Evolutionary conservation across 2,329 filamentous ascomycete species (phyloP), one percentile per base, ranked within the genome.

Genomic region (Xylaria sp.): DNA sequence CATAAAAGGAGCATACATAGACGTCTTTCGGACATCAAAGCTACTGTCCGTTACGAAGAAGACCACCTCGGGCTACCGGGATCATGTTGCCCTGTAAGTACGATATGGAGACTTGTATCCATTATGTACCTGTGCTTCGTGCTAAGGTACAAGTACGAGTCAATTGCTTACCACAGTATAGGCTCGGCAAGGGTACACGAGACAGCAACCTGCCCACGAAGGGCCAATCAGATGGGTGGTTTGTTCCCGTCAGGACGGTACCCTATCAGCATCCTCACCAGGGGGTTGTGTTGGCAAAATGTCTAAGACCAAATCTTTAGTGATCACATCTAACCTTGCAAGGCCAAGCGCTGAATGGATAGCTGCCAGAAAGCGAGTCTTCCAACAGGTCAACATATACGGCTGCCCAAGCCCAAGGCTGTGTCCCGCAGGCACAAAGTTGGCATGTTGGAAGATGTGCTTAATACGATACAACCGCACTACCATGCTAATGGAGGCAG

Each of bases 291-390:
- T 50, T 61, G 58, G 58, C 58, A 61, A 54, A 39, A 4, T 50
- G 55, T 60, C 52, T 54, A 39, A 52, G 46, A 44, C 39, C 29
- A 60, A 59, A 49, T 57, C 57, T 60, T 60, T 54, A 60, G 50
- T 60, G 50, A 58, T 29, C 40, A 50, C 26, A 48, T 52, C 37
- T 13, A 13, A 34, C 16, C 16, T 34, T 39, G 42, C 44, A 48
- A 48, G 46, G 46, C 44, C 50, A 52, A 13, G 40, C 40, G 9
- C 7, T 21, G 19, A n/a, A 4, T 13, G 16, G 29, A 4, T 34
- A 34, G 8, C 29, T 11, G 16, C 29, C 29, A 34, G 29, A 11
- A 13, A 11, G 29, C 16, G 29, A 46, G 21, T 38, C 29, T 41
- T 54, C 50, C 50, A 52, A 60, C 55, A 54, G 45, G 48, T 34